Percentiles rank a stretch among this genome's conserved stretches.
Conservation (phyloP, 176 grass and related monocot species). For the Juncus inflexus region DNA sequence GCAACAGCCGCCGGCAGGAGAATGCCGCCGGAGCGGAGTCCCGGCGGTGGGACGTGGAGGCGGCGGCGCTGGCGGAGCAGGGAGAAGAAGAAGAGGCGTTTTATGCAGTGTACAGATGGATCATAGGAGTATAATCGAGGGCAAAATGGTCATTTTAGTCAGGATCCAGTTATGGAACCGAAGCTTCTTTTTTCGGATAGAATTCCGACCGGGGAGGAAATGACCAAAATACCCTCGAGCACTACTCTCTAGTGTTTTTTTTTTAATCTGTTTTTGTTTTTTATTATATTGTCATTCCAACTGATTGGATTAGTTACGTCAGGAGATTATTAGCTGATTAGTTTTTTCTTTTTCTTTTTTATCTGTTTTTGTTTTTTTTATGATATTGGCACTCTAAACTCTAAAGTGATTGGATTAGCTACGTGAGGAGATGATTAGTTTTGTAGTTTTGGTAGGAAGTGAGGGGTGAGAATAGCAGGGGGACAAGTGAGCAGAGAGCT, state of each 20-base stretch:
- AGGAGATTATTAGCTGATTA: not conserved
- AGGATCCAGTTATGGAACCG: constrained; percentile 5
- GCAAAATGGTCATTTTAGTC: constrained; percentile 1
- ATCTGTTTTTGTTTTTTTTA: too few species aligned
- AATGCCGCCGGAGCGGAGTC: constrained; percentile 37
- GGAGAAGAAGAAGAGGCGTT: constrained; percentile 44
- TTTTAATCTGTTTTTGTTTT: not conserved
- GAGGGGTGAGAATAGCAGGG: constrained; percentile 13
- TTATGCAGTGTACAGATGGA: constrained; percentile 67
- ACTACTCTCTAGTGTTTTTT: not conserved
- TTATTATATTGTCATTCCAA: constrained; percentile 9
- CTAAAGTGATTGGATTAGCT: too few species aligned
- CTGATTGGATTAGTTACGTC: too few species aligned
- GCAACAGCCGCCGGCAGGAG: constrained; percentile 53
- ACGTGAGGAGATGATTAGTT: not conserved
- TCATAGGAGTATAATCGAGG: constrained; percentile 49
- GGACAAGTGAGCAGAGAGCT: not conserved
- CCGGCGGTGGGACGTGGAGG: constrained; percentile 62
- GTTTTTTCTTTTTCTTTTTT: not conserved
- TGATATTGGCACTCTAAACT: too few species aligned
- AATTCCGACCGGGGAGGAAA: constrained; percentile 12
- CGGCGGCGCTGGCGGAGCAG: constrained; percentile 9
- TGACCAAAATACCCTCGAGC: constrained; percentile 5
- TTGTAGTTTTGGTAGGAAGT: constrained; percentile 12
- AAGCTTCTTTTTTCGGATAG: constrained; percentile 28